phyloP scores from a whole-genome alignment of 2,329 filamentous ascomycete species.

The Lasiodiplodia sp. region DNA sequence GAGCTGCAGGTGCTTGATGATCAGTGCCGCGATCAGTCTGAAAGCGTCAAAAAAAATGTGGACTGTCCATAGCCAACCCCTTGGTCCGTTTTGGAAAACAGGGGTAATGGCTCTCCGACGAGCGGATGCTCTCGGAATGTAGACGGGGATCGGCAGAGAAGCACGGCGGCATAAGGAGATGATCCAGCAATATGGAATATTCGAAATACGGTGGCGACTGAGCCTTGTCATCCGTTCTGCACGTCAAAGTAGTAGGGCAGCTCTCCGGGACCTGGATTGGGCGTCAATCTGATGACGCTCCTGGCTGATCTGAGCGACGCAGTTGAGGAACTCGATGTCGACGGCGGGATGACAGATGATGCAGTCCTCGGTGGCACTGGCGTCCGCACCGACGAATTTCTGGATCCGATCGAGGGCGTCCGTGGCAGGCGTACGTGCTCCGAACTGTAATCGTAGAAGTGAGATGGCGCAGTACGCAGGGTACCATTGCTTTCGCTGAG shows the following conservation, averaged over 20 bases:
- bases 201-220: neutral
- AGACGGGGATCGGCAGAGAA: neutral
- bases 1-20: neutral
- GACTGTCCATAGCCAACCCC: no score
- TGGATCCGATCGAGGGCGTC: slow-evolving; percentile 9
- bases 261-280: slow-evolving; percentile 25
- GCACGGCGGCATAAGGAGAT: neutral
- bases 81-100: no score
- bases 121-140: no score
- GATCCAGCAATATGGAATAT: neutral
- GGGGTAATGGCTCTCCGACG: no score
- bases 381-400: slow-evolving; percentile 7
- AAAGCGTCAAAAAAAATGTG: no score
- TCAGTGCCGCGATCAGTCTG: no score
- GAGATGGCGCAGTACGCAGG: slow-evolving; percentile 21
- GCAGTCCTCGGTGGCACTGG: slow-evolving; percentile 10
- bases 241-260: slow-evolving; percentile 27
- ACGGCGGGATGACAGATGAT: neutral
- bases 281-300: slow-evolving; percentile 29
- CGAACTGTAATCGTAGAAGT: slow-evolving; percentile 14
- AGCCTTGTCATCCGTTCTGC: slow-evolving; percentile 18
- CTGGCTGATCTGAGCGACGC: slow-evolving; percentile 22
- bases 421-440: slow-evolving; percentile 4
- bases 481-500: slow-evolving; percentile 21
- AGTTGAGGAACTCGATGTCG: slow-evolving; percentile 1